These are phyloP conservation scores for Ophiosphaerella narmari DNA, from an alignment of 2,329 filamentous ascomycete genomes.

Conservation along the genomic window DNA sequence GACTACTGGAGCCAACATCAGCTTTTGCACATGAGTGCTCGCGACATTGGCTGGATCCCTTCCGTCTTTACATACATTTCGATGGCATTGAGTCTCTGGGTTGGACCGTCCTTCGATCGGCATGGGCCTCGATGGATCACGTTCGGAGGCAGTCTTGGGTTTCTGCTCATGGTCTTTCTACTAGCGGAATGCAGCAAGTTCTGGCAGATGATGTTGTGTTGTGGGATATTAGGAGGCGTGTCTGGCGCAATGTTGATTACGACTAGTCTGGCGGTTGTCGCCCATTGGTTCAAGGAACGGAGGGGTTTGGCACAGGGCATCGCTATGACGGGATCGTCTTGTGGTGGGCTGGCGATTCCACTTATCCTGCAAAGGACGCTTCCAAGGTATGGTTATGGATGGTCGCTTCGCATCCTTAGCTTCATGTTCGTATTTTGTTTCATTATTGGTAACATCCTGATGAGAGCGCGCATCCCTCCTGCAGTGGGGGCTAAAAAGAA, in stretches of 20 bases:
- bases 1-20: slow-evolving; percentile 77
- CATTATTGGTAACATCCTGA: slow-evolving; percentile 38
- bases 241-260: slow-evolving; percentile 47
- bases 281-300: slow-evolving; percentile 47
- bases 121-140: slow-evolving; percentile 44
- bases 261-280: slow-evolving; percentile 41
- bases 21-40: slow-evolving; percentile 62
- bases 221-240: slow-evolving; percentile 47
- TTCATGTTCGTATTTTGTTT: slow-evolving; percentile 43
- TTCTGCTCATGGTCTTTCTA: slow-evolving; percentile 37
- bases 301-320: slow-evolving; percentile 47
- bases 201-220: slow-evolving; percentile 51
- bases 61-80: slow-evolving; percentile 82
- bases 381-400: slow-evolving; percentile 42
- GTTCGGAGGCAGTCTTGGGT: slow-evolving; percentile 31
- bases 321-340: slow-evolving; percentile 44
- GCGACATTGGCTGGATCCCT: slow-evolving; percentile 86
- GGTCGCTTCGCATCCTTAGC: slow-evolving; percentile 47
- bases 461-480: slow-evolving; percentile 43
- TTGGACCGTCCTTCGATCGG: slow-evolving; percentile 73
- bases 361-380: slow-evolving; percentile 40
- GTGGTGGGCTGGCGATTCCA: slow-evolving; percentile 45
- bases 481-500: slow-evolving; percentile 36
- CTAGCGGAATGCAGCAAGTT: slow-evolving; percentile 43
- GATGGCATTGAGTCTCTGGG: slow-evolving; percentile 81